phyloP scores from a whole-genome alignment of 208 protist species.

The Paratrypanosoma confusum region DNA sequence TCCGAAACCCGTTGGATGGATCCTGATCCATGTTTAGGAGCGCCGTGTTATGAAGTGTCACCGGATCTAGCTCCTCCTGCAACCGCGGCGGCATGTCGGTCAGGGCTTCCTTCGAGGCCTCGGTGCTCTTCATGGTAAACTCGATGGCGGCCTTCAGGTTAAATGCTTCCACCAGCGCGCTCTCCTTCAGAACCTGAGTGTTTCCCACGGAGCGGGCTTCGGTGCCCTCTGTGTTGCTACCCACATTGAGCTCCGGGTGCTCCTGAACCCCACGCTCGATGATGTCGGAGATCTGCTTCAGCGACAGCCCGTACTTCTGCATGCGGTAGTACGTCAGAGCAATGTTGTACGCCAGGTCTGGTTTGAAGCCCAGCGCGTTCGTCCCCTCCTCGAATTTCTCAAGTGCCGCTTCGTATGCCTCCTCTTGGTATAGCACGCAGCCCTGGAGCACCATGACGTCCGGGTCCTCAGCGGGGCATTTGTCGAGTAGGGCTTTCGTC shows the following conservation, averaged over 20 bases:
- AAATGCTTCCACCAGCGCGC: conserved; percentile 94
- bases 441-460: conserved; percentile 83
- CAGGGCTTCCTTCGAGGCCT: conserved; percentile 90
- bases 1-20: conserved; percentile 90
- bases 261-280: conserved; percentile 92
- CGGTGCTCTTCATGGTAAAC: conserved; percentile 87
- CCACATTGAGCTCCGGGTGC: conserved; percentile 92
- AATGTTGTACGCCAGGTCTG: conserved; percentile 94
- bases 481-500: conserved; percentile 85
- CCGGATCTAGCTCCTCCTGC: conserved; percentile 94
- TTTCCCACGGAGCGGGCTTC: conserved; percentile 94
- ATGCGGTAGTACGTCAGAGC: conserved; percentile 93
- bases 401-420: conserved; percentile 88
- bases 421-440: conserved; percentile 87
- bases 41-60: conserved; percentile 96
- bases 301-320: conserved; percentile 89
- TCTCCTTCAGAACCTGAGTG: conserved; percentile 91
- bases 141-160: conserved; percentile 97
- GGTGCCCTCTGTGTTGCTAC: conserved; percentile 85
- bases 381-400: conserved; percentile 90
- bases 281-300: conserved; percentile 93
- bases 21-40: conserved; percentile 95
- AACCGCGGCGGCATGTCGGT: conserved; percentile 94
- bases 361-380: conserved; percentile 75
- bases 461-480: conserved; percentile 66